Evolutionary conservation across 2,329 filamentous ascomycete genomes (phyloP), one percentile per base, ranked within the genome.

Genomic region (Diplocarpon mali): DNA sequence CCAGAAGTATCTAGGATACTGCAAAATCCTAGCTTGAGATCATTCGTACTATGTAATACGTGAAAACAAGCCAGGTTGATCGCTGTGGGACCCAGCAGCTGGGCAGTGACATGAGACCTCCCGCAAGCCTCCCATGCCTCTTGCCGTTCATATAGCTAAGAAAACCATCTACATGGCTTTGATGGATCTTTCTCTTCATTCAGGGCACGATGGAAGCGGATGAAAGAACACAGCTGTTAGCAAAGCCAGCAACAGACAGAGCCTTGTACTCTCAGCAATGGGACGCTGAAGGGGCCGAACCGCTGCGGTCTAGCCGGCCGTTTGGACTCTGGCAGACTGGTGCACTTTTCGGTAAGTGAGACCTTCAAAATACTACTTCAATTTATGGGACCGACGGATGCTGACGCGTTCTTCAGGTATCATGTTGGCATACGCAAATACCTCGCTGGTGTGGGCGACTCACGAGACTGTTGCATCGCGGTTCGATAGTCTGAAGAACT

Each of bases 391-490:
- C n/a, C 31, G 31, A 17, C 45, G 24, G 46, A 16, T 31, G 36
- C 44, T 53, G 20, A 52, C 34, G 16, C 42, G 38, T 5, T 51
- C 6, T 44, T 12, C 24, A 53, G 51, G 51, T 36, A 52, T 52
- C 37, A 16, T 53, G 27, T 40, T 53, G 35, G 49, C 51, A 30
- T 47, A 41, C 16, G 49, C 51, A 8, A 49, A 53, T 38, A 53
- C 51, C 2, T 53, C 51, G 35, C 38, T 53, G 27, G 51, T 52
- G 16, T 53, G 51, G 51, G 51, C 51, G 24, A 53, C 47, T 8
- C 49, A 52, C 41, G 51, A 52, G 38, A 53, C 49, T n/a, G 44
- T 53, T 27, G 49, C 51, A 36, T 53, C 51, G 11, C 35, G 38
- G 30, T 53, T 53, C 32, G 38, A 52, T 38, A 44, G 34, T 28